phyloP scores from a whole-genome alignment of 805 yeast species.

The Ascoidea asiatica region DNA sequence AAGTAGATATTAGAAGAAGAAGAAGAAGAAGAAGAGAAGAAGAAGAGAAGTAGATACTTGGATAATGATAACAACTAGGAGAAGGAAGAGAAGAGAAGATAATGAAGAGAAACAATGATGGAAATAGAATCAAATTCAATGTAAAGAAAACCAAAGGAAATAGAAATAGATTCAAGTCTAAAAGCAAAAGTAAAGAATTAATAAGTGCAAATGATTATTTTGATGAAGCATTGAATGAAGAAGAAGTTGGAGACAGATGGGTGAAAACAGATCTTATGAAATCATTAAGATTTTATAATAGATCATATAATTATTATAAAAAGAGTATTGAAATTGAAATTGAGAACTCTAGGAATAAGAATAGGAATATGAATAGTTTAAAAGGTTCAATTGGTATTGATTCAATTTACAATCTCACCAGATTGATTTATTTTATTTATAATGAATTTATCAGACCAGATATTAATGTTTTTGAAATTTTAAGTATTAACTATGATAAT shows the following conservation, averaged over 20 bases:
- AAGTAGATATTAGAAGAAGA: no score
- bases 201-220: constrained; percentile 37
- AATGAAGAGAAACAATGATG: no score
- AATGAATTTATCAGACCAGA: constrained; percentile 34
- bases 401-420: constrained; percentile 41
- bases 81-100: no score
- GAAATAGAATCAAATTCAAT: no score
- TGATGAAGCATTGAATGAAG: constrained; percentile 45
- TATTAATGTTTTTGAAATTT: no score
- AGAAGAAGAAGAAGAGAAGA: no score
- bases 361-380: constrained; percentile 7
- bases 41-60: no score
- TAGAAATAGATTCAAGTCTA: not conserved
- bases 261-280: constrained; percentile 50
- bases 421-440: constrained; percentile 48
- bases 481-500: constrained; percentile 22
- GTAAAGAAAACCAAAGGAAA: no score
- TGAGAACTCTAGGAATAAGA: constrained; percentile 9
- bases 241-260: constrained; percentile 73
- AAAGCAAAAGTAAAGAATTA: constrained; percentile 14
- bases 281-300: constrained; percentile 49
- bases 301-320: constrained; percentile 33
- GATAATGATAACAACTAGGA: no score
- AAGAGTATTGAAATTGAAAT: no score
- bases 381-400: constrained; percentile 20